Evolutionary conservation across 2,329 filamentous ascomycete species (phyloP).

Genomic region (Paecilomyces formosus): DNA sequence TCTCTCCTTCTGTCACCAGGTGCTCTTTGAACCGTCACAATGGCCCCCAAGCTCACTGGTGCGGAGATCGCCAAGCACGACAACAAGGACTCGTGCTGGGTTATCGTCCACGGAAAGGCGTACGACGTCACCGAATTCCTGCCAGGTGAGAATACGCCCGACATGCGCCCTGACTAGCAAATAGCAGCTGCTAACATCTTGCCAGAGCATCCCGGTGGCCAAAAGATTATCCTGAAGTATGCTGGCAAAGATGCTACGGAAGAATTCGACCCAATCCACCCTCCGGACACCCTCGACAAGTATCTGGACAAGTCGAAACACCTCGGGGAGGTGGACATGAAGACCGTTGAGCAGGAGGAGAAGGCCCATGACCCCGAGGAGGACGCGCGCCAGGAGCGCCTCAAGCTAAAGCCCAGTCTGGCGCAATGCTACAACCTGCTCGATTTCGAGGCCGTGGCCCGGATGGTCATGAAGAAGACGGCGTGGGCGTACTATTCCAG

Average conservation of each 20-base stretch:
- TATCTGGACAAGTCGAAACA: conserved; percentile 82
- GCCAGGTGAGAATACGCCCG: conserved; percentile 45
- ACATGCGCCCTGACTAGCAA: neutral
- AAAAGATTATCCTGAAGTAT: conserved; percentile 94
- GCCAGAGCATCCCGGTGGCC: conserved; percentile 75
- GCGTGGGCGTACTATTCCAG: conserved; percentile 98
- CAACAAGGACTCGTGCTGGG: conserved; percentile 79
- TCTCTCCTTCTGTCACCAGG: conserved; percentile 2
- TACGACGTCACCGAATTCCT: conserved; percentile 88
- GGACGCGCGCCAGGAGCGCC: conserved; percentile 64
- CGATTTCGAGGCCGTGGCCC: conserved; percentile 93
- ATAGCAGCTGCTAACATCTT: no score
- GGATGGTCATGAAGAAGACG: conserved; percentile 85
- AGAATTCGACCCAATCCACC: conserved; percentile 83
- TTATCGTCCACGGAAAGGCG: conserved; percentile 78
- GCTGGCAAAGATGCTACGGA: conserved; percentile 91
- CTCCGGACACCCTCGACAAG: conserved; percentile 75
- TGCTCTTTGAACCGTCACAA: conserved; percentile 1
- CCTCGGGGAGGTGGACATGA: conserved; percentile 83
- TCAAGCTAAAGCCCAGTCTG: conserved; percentile 67
- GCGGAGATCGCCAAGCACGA: conserved; percentile 66
- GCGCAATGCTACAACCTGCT: conserved; percentile 88
- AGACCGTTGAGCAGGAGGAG: conserved; percentile 61
- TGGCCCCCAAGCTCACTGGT: conserved; percentile 39
- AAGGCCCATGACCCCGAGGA: conserved; percentile 64